Evolutionary conservation across 1,139 yeast species (phyloP), one percentile per base, ranked within the genome.

Genomic region (Debaryomyces psychrophilus): DNA sequence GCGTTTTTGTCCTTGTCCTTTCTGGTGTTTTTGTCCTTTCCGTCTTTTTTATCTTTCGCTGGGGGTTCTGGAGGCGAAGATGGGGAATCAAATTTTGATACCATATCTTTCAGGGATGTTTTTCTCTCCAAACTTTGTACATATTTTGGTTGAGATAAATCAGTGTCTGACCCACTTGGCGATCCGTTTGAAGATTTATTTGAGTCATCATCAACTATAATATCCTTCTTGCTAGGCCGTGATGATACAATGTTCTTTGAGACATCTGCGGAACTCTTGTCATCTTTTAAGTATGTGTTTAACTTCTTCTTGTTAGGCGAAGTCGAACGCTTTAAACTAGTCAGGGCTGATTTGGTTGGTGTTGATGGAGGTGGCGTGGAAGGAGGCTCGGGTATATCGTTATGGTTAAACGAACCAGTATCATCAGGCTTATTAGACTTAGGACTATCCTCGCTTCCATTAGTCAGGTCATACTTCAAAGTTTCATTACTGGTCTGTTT

Each of bases 281-380:
- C 27, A 6, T 61, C 67, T 25, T 56, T 55, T 42, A 68, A 57
- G 35, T 60, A 56, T 1, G 69, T 47, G 41, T 57, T 65, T 44
- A 68, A 57, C 37, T 67, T 67, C 51, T 69, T 71, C 46, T 72
- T 73, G 45, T 68, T 70, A 1, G 77, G 77, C 2, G 77, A 72
- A 1, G 66, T 58, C 2, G 77, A 71, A 46, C 77, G 59, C 48
- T 58, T 71, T 39, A 72, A 64, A 0, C 63, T 46, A 22, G 54
- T 61, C 0, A 62, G 56, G 1, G 62, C 50, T 12, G 60, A 47
- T 18, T 58, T 56, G 20, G 53, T 53, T 5, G 65, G 59, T 2
- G 64, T 53, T 12, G 52, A 51, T 5, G 68, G 62, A 2, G 65
- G 60, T 3, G 65, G 58, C 6, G 49, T 35, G 3, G 41, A 14